phyloP scores from a whole-genome alignment of 164 flowering plant species.

The Berberis vulgaris region DNA sequence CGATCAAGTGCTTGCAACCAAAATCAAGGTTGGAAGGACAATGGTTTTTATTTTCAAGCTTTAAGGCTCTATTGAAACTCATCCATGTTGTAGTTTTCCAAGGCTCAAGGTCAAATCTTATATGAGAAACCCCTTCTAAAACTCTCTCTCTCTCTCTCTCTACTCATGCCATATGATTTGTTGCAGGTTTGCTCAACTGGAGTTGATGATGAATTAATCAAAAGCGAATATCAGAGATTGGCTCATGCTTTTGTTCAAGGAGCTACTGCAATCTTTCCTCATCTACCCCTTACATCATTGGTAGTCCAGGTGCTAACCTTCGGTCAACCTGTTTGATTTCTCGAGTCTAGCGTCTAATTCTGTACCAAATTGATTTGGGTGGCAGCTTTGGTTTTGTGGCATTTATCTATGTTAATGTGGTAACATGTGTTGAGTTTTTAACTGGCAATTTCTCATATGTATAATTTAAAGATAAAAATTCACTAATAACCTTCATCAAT shows the following conservation, averaged over 20 bases:
- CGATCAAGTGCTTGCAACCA: no score
- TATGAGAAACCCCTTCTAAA: background rate
- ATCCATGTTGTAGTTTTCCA: background rate
- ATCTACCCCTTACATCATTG: slow-evolving; percentile 64
- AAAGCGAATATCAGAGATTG: slow-evolving; percentile 51
- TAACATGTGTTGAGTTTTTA: no score
- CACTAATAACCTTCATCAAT: no score
- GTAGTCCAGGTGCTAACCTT: slow-evolving; percentile 66
- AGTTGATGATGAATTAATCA: slow-evolving; percentile 40
- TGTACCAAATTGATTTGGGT: no score
- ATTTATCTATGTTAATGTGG: no score
- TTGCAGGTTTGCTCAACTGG: slow-evolving; percentile 58
- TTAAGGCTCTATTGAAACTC: background rate
- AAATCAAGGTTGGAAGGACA: no score
- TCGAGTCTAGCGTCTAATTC: no score
- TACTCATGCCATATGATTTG: slow-evolving; percentile 9
- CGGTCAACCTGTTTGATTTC: background rate
- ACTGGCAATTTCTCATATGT: no score
- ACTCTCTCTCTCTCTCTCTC: background rate
- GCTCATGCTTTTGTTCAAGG: slow-evolving; percentile 50
- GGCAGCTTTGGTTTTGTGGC: no score
- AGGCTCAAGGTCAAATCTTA: no score
- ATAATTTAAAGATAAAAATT: no score
- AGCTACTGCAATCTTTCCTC: slow-evolving; percentile 45
- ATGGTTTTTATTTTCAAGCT: no score